Evolutionary conservation across 1,284 basidiomycete species (phyloP), one percentile per base, ranked within the genome.

Genomic region (Volvariella surrecta): DNA sequence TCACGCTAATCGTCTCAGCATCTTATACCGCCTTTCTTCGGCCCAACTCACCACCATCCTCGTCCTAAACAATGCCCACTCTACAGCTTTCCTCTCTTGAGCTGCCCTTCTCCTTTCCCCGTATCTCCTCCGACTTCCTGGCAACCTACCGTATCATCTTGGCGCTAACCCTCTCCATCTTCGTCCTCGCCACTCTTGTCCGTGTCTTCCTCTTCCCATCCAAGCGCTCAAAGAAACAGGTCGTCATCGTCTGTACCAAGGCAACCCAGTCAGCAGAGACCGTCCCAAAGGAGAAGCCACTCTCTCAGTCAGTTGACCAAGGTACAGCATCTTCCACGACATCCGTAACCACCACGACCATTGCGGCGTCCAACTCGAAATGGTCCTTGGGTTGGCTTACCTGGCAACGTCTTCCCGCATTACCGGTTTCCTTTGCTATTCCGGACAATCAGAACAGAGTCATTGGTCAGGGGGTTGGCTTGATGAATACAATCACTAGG

Each of bases 361-460:
- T 37, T 9, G 15, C 22, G n/a, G 34, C 8, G 42, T 11, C 19
- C 10, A 30, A 46, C 20, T 22, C 40, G 35, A 46, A 43, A 31
- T 42, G 45, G 45, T n/a, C 31, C n/a, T 37, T 10, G 16, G 24
- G 40, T 17, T 46, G 45, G 45, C 32, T 46, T 37, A 46, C 34
- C 32, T 46, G 45, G 45, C 40, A 46, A 17, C 32, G 15, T 18
- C 18, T 41, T 11, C 39, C 18, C 18, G 20, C 40, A 7, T 40
- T 46, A 4, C 45, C 45, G 32, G 15, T 43, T 17, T 38, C 45
- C 2, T 18, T 43, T 19, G 39, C 16, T 4, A 16, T 30, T 3
- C 24, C 34, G 18, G 37, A 35, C 9, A 11, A 24, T 16, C 35
- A 39, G 16, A 34, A 37, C 20, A 43, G 45, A 16, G 40, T 19